Evolutionary conservation across 2,329 filamentous ascomycete genomes (phyloP).

Genomic region (Coleophoma crateriformis): DNA sequence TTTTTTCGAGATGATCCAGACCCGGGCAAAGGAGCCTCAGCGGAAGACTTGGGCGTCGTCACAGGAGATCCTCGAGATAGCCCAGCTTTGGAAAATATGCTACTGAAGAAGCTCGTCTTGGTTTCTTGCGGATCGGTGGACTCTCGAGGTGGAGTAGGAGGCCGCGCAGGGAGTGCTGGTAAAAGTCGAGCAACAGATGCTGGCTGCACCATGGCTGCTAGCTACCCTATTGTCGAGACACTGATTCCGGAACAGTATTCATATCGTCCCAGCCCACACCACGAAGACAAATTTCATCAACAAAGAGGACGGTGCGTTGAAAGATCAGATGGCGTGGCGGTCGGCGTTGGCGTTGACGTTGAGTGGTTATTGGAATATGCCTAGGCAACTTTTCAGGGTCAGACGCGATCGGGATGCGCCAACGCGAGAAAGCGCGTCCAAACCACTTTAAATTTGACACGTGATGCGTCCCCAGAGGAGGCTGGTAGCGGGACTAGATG

Average conservation of each 20-base stretch:
- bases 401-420: no score
- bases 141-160: slow-evolving; percentile 59
- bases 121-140: slow-evolving; percentile 27
- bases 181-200: slow-evolving; percentile 26
- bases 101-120: slow-evolving; percentile 20
- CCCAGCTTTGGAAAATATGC: slow-evolving; percentile 28
- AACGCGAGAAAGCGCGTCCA: no score
- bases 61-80: slow-evolving; percentile 2
- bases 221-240: slow-evolving; percentile 5
- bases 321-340: not conserved
- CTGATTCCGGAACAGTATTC: slow-evolving; percentile 13
- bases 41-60: slow-evolving; percentile 25
- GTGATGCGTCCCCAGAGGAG: no score
- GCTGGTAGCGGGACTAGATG: no score
- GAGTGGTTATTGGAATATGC: no score
- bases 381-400: no score
- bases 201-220: slow-evolving; percentile 26
- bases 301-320: not conserved
- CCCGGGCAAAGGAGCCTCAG: slow-evolving; percentile 21
- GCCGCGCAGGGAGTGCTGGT: slow-evolving; percentile 50
- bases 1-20: slow-evolving; percentile 35
- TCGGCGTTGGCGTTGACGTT: not conserved
- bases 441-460: no score
- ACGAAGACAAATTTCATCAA: not conserved
- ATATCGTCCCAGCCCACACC: slow-evolving; percentile 1